These are phyloP conservation scores for Madurella mycetomatis DNA, from an alignment of 2,329 filamentous ascomycete species.

Conservation along the genomic window DNA sequence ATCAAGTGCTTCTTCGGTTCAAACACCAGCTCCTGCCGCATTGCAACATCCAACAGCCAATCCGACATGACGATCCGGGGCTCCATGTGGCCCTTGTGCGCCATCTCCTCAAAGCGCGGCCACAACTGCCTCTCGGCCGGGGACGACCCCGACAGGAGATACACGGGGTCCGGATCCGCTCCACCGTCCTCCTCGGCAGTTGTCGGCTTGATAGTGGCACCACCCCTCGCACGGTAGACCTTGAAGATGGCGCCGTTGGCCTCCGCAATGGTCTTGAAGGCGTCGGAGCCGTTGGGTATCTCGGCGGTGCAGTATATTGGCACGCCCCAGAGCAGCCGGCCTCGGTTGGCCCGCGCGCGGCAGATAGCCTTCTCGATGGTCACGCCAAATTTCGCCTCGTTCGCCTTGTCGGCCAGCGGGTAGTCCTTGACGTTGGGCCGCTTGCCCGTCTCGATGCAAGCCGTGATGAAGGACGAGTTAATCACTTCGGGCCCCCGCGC, in stretches of 20 bases:
- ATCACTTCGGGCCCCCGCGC: conserved; percentile 76
- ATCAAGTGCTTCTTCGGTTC: conserved; percentile 58
- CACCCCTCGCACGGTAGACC: conserved; percentile 69
- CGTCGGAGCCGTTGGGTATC: conserved; percentile 76
- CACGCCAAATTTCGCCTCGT: conserved; percentile 68
- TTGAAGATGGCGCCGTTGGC: conserved; percentile 84
- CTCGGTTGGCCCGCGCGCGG: conserved; percentile 71
- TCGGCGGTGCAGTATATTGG: conserved; percentile 80
- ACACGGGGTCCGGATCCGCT: conserved; percentile 65
- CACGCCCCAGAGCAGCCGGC: conserved; percentile 68
- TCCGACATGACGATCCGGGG: conserved; percentile 78
- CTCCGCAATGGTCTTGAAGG: conserved; percentile 79
- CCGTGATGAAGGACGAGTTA: conserved; percentile 72
- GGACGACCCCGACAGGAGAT: conserved; percentile 69
- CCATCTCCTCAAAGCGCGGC: conserved; percentile 76
- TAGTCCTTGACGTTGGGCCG: conserved; percentile 62
- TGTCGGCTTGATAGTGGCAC: conserved; percentile 61
- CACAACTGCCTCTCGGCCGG: conserved; percentile 69
- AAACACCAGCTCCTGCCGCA: conserved; percentile 77
- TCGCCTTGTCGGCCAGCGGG: conserved; percentile 63
- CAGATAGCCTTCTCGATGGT: conserved; percentile 62
- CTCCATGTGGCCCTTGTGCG: conserved; percentile 69
- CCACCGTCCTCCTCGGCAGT: conserved; percentile 58
- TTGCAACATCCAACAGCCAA: conserved; percentile 85
- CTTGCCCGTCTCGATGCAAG: conserved; percentile 65